phyloP scores from a whole-genome alignment of 1,284 basidiomycete genomes.

The Rugosomyces carneus region DNA sequence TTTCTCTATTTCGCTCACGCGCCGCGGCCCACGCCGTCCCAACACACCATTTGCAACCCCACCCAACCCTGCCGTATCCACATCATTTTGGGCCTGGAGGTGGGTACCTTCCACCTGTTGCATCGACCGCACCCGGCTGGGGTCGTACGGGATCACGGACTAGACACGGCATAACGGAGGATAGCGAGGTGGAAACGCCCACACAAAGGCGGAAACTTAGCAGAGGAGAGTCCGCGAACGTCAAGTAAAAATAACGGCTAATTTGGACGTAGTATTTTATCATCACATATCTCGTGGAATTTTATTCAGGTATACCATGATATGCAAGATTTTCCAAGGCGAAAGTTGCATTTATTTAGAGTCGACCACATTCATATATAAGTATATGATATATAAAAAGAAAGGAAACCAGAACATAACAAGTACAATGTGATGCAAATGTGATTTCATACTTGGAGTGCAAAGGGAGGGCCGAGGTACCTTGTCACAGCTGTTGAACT shows the following conservation, averaged over 20 bases:
- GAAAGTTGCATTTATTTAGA: too few relatives aligned
- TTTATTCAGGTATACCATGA: too few relatives aligned
- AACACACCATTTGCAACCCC: constrained; percentile 24
- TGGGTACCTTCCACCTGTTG: constrained; percentile 42
- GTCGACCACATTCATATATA: constrained; percentile 2
- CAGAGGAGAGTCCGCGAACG: constrained; percentile 54
- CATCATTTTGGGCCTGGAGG: constrained; percentile 28
- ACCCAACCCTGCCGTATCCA: constrained; percentile 37
- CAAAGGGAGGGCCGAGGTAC: not conserved
- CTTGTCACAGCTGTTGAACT: not conserved
- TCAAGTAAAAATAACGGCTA: constrained; percentile 35
- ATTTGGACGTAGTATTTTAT: too few relatives aligned
- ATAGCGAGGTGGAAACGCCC: constrained; percentile 41
- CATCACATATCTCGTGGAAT: too few relatives aligned
- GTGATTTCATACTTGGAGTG: not conserved
- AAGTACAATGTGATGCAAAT: constrained; percentile 9
- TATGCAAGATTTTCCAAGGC: too few relatives aligned
- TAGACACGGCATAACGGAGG: constrained; percentile 18
- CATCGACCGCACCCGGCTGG: constrained; percentile 39
- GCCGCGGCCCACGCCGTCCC: constrained; percentile 36
- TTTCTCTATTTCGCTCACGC: constrained; percentile 69
- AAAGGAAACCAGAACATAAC: not conserved
- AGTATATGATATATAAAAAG: constrained; percentile 9
- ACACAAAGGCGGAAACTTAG: constrained; percentile 58
- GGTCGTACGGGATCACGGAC: constrained; percentile 32